Conservation (phyloP, 257 asterid genomes). For the Ballota nigra region DNA sequence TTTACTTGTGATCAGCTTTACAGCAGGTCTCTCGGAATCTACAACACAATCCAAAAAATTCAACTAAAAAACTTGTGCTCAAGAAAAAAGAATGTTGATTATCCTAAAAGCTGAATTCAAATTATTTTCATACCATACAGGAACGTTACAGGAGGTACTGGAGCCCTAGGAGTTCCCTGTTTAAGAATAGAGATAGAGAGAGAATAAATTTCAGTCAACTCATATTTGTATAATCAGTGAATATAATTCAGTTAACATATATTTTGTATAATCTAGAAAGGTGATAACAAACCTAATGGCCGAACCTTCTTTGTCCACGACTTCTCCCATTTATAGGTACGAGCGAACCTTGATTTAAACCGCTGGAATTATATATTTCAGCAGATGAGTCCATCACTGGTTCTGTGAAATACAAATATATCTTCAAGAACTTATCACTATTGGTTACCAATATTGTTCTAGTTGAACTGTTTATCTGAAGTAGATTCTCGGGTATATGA, state of each 20-base stretch:
- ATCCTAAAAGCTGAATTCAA: background rate
- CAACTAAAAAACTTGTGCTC: background rate
- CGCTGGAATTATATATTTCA: conserved; percentile 66
- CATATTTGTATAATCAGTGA: no score
- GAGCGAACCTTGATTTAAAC: conserved; percentile 59
- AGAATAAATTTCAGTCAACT: no score
- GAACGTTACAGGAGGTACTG: conserved; percentile 76
- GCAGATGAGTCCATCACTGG: conserved; percentile 76
- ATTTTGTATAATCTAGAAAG: background rate
- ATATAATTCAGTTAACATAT: background rate
- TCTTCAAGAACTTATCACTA: conserved; percentile 50
- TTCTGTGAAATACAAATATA: conserved; percentile 70
- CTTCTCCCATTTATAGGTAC: conserved; percentile 57
- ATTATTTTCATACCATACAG: conserved; percentile 63
- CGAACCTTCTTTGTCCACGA: conserved; percentile 80
- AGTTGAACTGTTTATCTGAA: conserved; percentile 53
- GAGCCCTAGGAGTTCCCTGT: conserved; percentile 78
- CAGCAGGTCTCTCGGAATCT: conserved; percentile 80
- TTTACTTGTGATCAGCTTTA: conserved; percentile 64
- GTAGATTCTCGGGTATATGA: conserved; percentile 71
- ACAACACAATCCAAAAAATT: conserved; percentile 19
- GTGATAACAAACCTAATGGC: conserved; percentile 61
- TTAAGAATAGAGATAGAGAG: conserved; percentile 65
- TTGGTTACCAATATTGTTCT: conserved; percentile 79
- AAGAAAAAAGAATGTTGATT: background rate